These are phyloP conservation scores for Pinus taeda DNA, from an alignment of 75 land plant species.

Conservation along the genomic window DNA sequence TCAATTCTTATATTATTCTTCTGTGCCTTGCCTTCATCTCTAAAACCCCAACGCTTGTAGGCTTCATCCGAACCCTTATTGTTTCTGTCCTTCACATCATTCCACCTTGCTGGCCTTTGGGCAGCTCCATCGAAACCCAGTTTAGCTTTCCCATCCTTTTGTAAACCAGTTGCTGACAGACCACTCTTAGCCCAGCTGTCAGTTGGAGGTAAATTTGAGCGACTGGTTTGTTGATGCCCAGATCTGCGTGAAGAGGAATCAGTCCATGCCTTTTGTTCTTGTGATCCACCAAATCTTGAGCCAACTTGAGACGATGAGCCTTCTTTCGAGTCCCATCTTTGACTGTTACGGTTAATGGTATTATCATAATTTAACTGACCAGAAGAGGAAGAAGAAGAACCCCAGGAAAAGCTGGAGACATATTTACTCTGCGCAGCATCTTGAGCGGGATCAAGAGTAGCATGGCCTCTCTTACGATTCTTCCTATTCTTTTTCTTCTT, in stretches of 20 bases:
- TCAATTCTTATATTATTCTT: neutral
- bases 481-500: neutral
- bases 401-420: neutral
- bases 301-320: neutral
- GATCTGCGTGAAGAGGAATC: neutral
- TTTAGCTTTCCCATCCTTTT: conserved; percentile 3
- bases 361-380: neutral
- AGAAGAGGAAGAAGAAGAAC: conserved; percentile 3
- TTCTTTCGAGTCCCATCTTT: neutral
- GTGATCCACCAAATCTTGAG: neutral
- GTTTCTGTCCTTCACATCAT: neutral
- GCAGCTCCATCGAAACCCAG: neutral
- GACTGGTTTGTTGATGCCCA: no score
- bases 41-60: neutral
- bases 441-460: neutral
- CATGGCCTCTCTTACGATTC: neutral
- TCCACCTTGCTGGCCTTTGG: neutral
- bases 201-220: neutral
- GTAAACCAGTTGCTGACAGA: neutral
- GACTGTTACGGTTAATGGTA: neutral
- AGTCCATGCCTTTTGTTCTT: neutral
- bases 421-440: conserved; percentile 5
- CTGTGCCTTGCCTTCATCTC: neutral
- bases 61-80: neutral
- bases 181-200: neutral